phyloP scores from a whole-genome alignment of 108 stramenopile genomes.

The Mediolabrus comicus region DNA sequence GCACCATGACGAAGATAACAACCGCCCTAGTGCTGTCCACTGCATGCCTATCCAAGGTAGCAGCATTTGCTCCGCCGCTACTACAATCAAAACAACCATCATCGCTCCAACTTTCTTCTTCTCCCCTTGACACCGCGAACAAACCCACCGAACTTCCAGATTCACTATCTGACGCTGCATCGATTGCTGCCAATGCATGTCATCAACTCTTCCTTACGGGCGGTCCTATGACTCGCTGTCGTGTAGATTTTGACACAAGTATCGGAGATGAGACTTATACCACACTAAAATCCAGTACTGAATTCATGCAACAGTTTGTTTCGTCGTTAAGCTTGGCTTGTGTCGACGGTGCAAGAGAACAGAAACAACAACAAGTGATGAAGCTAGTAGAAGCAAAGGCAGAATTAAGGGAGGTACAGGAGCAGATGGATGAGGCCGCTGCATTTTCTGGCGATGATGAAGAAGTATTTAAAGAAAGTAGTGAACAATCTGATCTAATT shows the following conservation, averaged over 20 bases:
- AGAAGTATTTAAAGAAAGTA: constrained; percentile 24
- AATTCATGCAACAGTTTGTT: constrained; percentile 87
- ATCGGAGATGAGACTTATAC: constrained; percentile 93
- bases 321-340: constrained; percentile 61
- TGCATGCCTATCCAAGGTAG: not conserved
- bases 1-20: not conserved
- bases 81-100: not conserved
- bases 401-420: constrained; percentile 50
- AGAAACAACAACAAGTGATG: constrained; percentile 59
- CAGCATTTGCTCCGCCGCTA: not conserved
- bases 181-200: constrained; percentile 22
- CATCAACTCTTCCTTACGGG: constrained; percentile 26
- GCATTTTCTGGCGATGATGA: constrained; percentile 27
- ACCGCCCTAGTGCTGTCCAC: not conserved
- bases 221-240: constrained; percentile 61
- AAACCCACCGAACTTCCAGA: constrained; percentile 79
- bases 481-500: not conserved
- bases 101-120: not conserved
- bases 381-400: constrained; percentile 57
- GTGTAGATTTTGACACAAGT: constrained; percentile 92
- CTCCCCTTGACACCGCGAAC: not conserved
- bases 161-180: constrained; percentile 61
- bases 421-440: constrained; percentile 29
- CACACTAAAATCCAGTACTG: constrained; percentile 76
- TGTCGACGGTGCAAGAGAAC: constrained; percentile 64